These are phyloP conservation scores for Cystofilobasidium bisporidii DNA, from an alignment of 768 basidiomycete genomes.

Conservation along the genomic window DNA sequence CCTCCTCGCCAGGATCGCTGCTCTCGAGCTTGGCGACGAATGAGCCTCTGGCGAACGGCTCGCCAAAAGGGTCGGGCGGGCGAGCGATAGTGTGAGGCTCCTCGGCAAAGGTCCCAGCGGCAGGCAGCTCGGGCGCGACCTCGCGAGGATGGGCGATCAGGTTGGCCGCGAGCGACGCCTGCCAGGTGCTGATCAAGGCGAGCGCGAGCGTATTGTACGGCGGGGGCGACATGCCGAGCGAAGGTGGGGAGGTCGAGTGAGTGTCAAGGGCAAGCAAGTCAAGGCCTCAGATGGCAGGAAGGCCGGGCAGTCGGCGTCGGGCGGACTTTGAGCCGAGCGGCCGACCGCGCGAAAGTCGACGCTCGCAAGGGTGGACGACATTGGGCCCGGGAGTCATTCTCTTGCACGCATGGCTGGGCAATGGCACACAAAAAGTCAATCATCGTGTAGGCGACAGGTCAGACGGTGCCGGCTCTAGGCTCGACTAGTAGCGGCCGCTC, in stretches of 20 bases:
- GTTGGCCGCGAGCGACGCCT: neutral
- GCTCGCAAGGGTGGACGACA: no score
- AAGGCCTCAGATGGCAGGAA: no score
- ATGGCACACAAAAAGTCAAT: no score
- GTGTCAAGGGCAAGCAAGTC: neutral
- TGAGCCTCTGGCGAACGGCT: neutral
- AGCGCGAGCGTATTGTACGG: neutral
- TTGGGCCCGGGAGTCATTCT: no score
- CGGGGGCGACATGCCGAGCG: neutral
- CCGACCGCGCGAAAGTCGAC: no score
- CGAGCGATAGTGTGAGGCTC: neutral
- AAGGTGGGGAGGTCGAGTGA: neutral
- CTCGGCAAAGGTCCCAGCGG: neutral
- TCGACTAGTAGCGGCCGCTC: neutral
- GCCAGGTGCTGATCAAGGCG: neutral
- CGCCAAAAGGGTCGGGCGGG: neutral
- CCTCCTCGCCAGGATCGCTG: conserved; percentile 1
- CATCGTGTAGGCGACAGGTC: neutral
- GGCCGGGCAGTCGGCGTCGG: no score
- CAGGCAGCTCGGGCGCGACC: neutral
- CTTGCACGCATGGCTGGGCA: no score
- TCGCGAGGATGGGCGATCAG: neutral
- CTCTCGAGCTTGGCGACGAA: conserved; percentile 7
- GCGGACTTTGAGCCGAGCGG: no score
- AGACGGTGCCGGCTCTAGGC: neutral